Percentiles rank a stretch among this genome's conserved stretches.
Evolutionary conservation across 805 yeast genomes (phyloP).

Genomic region (Candida insectorum): DNA sequence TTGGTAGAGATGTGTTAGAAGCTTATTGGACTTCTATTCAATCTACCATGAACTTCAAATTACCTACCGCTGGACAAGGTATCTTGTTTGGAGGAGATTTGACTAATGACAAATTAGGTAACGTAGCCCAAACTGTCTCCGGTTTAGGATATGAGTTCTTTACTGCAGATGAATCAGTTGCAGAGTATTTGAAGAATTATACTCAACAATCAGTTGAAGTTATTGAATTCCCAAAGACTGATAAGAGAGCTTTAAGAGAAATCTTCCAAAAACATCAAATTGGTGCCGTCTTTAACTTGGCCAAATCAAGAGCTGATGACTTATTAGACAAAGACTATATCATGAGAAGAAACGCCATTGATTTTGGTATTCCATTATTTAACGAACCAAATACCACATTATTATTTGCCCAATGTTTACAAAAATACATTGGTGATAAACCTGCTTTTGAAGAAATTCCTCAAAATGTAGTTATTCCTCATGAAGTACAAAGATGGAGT

Average conservation of each 20-base stretch:
- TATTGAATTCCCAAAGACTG: constrained; percentile 89
- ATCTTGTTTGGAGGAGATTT: constrained; percentile 93
- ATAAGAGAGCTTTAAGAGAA: constrained; percentile 90
- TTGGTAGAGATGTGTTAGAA: constrained; percentile 79
- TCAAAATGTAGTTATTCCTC: constrained; percentile 57
- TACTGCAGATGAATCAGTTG: constrained; percentile 71
- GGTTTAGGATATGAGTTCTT: constrained; percentile 79
- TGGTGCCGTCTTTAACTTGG: constrained; percentile 87
- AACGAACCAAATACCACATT: constrained; percentile 94
- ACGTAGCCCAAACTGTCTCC: constrained; percentile 66
- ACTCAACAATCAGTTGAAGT: constrained; percentile 49
- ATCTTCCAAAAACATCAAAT: constrained; percentile 85
- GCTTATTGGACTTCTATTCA: constrained; percentile 98
- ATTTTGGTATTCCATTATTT: constrained; percentile 92
- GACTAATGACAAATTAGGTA: constrained; percentile 62
- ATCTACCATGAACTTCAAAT: constrained; percentile 93
- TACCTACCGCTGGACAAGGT: constrained; percentile 89
- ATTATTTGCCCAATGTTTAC: constrained; percentile 80
- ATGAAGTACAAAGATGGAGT: constrained; percentile 93
- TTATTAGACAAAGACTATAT: constrained; percentile 87
- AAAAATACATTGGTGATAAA: constrained; percentile 58
- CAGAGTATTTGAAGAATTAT: constrained; percentile 58
- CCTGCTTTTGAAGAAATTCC: constrained; percentile 45
- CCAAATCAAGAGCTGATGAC: constrained; percentile 82
- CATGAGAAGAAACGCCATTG: constrained; percentile 99